These are phyloP conservation scores for Entophlyctis luteolus DNA, from an alignment of 192 early-diverging fungal genomes.

Conservation along the genomic window DNA sequence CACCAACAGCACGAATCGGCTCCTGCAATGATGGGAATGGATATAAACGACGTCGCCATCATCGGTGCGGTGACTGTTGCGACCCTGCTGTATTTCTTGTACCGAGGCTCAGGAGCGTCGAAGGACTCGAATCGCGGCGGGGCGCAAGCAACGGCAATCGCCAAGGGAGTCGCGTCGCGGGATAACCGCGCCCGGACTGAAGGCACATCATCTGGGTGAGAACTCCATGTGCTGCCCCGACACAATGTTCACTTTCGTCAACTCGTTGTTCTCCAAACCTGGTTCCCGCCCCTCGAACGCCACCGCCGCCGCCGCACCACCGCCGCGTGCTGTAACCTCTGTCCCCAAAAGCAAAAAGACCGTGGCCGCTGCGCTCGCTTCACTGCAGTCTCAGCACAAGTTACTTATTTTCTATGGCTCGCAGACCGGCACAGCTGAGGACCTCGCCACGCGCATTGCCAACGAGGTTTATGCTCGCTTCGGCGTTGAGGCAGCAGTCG, in stretches of 20 bases:
- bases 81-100: constrained; percentile 4
- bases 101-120: not conserved
- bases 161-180: not conserved
- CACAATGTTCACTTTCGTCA: constrained; percentile 5
- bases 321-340: not conserved
- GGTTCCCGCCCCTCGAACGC: not conserved
- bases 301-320: not conserved
- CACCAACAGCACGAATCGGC: not conserved
- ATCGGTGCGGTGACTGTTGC: constrained; percentile 2
- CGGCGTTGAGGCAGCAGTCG: constrained; percentile 69
- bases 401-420: constrained; percentile 93
- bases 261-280: not conserved
- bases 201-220: not conserved
- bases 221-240: not conserved
- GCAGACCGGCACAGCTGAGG: constrained; percentile 98
- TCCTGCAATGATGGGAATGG: not conserved
- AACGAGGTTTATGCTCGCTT: constrained; percentile 77
- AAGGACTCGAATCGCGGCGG: not conserved
- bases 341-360: constrained; percentile 35
- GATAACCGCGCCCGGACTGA: not conserved
- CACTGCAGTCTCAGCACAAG: constrained; percentile 34
- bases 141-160: not conserved
- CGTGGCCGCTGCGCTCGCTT: constrained; percentile 33
- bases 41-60: not conserved
- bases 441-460: constrained; percentile 86